Percentiles rank a stretch among this genome's conserved stretches.
Conservation (phyloP, 2,329 filamentous ascomycete genomes). For the Aspergillus phoenicis region DNA sequence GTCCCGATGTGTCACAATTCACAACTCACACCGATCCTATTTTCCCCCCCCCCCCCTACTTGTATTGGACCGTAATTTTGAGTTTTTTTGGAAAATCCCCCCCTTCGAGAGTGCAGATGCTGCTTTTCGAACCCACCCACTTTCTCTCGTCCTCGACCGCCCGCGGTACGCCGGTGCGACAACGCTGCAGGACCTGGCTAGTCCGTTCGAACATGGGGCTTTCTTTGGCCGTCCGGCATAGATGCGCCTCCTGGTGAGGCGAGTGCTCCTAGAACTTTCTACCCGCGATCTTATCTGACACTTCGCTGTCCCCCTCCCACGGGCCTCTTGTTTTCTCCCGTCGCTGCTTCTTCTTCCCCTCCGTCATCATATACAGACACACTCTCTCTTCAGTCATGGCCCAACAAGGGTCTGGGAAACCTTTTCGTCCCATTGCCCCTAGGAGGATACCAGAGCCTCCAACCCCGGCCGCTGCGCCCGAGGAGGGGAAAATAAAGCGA, state of each 20-base stretch:
- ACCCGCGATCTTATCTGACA: constrained; percentile 4
- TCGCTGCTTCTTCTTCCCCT: neutral
- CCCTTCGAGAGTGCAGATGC: neutral
- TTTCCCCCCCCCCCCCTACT: constrained; percentile 2
- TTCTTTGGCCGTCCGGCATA: constrained; percentile 8
- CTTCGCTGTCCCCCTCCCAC: constrained; percentile 2
- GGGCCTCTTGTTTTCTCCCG: neutral
- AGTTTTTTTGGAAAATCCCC: neutral
- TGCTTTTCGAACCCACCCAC: neutral
- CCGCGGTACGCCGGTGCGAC: constrained; percentile 2
- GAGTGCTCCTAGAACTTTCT: constrained; percentile 12
- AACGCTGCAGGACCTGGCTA: constrained; percentile 3
- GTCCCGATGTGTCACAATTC: neutral
- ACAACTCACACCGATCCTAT: constrained; percentile 1
- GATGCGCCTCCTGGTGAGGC: constrained; percentile 18
- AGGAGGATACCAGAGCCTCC: constrained; percentile 25
- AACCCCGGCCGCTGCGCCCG: constrained; percentile 23
- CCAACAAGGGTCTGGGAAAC: constrained; percentile 27
- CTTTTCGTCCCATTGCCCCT: constrained; percentile 37
- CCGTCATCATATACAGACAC: neutral
- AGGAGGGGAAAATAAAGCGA: constrained; percentile 38
- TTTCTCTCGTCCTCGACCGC: neutral
- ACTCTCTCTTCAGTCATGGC: constrained; percentile 27
- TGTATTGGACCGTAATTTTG: constrained; percentile 5
- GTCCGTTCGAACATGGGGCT: constrained; percentile 13